A percentile compares a stretch with the other conserved stretches of the same genome.
Conservation (phyloP, 2,329 filamentous ascomycete species). For the Aspergillus fischeri region DNA sequence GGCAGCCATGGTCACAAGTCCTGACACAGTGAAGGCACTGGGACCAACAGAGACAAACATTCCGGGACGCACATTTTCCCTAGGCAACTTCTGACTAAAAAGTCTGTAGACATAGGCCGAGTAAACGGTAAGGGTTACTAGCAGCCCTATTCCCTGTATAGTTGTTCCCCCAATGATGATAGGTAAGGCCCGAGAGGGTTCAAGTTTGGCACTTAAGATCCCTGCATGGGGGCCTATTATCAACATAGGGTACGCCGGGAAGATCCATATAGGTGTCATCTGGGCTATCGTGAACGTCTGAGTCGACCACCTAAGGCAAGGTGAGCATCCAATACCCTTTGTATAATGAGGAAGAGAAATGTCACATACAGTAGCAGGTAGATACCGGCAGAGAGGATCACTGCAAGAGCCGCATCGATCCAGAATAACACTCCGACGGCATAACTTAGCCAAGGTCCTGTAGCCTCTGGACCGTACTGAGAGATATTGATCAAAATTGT, state of each 20-base stretch:
- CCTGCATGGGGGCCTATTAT: constrained; percentile 71
- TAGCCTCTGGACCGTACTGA: constrained; percentile 65
- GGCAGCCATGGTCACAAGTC: constrained; percentile 55
- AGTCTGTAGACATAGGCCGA: constrained; percentile 79
- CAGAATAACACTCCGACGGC: constrained; percentile 68
- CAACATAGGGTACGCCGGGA: constrained; percentile 76
- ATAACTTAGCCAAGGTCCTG: constrained; percentile 58
- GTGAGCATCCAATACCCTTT: constrained; percentile 10
- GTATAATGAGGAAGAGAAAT: neutral
- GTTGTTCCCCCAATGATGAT: constrained; percentile 58
- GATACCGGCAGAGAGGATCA: constrained; percentile 64
- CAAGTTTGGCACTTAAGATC: constrained; percentile 49
- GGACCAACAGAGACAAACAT: constrained; percentile 85
- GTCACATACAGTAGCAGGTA: constrained; percentile 63
- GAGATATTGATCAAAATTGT: constrained; percentile 75
- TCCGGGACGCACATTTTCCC: constrained; percentile 69
- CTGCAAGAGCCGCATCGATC: constrained; percentile 66
- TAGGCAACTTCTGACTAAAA: constrained; percentile 82
- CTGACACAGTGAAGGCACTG: constrained; percentile 63
- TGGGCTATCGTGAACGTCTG: constrained; percentile 68
- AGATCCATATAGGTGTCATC: constrained; percentile 88
- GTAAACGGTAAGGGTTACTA: constrained; percentile 73
- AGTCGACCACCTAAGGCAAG: constrained; percentile 53
- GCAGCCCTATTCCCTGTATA: constrained; percentile 61
- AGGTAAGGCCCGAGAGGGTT: constrained; percentile 43